Base-by-base conservation (phyloP, 2,329 filamentous ascomycete genomes). In the Coniosporium tulheliwenetii region DNA sequence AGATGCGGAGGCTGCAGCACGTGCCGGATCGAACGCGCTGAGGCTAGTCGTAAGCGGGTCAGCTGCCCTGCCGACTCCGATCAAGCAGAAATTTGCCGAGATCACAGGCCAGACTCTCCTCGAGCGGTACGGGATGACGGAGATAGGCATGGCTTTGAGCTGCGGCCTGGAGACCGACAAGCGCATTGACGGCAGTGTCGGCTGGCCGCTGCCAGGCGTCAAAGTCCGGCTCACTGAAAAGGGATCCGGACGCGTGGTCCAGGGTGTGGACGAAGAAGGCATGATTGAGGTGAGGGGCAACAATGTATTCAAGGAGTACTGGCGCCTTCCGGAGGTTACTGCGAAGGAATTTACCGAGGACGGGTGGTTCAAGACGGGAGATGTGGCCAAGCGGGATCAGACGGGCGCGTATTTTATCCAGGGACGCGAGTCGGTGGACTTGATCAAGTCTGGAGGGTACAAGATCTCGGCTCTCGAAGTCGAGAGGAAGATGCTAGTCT, bases 381-480 rank as follows among this genome's bases (percentile, higher is more conserved):
- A 59, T 39, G 57, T 59, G 26, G 55, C 54, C 14, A 26, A 26
- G 19, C 50, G 61, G 10, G 51, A 51, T 44, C 58, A 64, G 42
- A 60, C 57, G 44, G 64, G 45, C 50, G 69, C 54, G 44, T 73
- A 71, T 48, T 73, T 59, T 32, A 73, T 74, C 40, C 58, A 71
- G 40, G 70, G 70, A 8, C 62, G 69, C 9, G 67, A 65, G 8
- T 68, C 64, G 13, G 59, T 70, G 5, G 69, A 73, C 45, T 60
- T 74, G 30, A 71, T 75, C 50, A 73, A 74, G 45, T 67, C 65
- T 1, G 69, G 70, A 12, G 70, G 70, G 0, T 73, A 72, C 47
- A 73, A 73, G 52, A 66, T 73, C 31, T 70, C 65, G 0, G 69
- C 70, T 1, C 52, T 73, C 9, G 70, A 73, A 39, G 67, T 73